Conservation (phyloP, 768 basidiomycete species). For the Nidula microcarpa region DNA sequence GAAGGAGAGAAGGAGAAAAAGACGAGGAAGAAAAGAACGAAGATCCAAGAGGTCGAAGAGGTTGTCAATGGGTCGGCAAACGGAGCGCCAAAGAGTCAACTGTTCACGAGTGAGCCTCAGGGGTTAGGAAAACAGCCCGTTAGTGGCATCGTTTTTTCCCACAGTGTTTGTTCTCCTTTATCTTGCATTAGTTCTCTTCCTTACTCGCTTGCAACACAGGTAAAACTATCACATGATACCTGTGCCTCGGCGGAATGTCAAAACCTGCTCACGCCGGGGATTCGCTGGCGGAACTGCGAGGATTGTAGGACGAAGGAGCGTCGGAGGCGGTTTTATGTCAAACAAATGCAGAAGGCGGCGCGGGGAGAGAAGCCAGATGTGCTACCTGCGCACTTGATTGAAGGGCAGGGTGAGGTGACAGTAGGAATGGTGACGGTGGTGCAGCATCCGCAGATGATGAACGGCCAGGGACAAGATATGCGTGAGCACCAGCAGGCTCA, state of each 20-base stretch:
- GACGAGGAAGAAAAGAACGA: constrained; percentile 14
- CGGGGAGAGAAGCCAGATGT: no score
- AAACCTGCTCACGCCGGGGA: constrained; percentile 37
- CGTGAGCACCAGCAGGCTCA: neutral
- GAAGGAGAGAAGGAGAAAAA: constrained; percentile 14
- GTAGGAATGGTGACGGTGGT: no score
- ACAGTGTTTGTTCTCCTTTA: neutral
- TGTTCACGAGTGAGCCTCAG: neutral
- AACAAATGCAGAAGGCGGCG: neutral
- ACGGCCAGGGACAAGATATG: neutral
- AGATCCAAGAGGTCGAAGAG: constrained; percentile 19
- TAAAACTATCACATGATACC: constrained; percentile 3
- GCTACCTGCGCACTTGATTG: no score
- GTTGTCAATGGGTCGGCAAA: constrained; percentile 21
- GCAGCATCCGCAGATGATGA: no score
- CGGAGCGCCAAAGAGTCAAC: neutral
- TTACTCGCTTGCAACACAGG: neutral
- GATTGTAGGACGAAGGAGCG: constrained; percentile 35
- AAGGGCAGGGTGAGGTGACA: no score
- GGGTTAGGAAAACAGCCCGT: neutral
- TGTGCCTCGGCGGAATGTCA: constrained; percentile 37
- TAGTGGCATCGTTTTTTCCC: neutral
- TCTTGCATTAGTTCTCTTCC: neutral
- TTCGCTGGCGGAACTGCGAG: constrained; percentile 49
- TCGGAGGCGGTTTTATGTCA: constrained; percentile 9